Evolutionary conservation across 345 rosid species (phyloP).

Genomic region (Ceriops tagal): DNA sequence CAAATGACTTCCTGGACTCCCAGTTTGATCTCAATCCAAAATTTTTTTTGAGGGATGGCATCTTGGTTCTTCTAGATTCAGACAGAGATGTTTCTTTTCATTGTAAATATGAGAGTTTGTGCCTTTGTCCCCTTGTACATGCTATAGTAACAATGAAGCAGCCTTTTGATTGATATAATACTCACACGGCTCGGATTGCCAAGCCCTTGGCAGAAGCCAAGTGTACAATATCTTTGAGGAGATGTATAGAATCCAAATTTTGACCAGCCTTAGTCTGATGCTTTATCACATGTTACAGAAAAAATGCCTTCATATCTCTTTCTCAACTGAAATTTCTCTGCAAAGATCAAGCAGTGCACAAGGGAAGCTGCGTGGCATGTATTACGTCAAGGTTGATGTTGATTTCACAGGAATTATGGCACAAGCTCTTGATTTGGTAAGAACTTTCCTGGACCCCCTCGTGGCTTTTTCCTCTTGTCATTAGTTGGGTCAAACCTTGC

Average conservation of each 20-base stretch:
- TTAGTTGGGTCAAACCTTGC: no score
- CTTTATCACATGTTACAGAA: no score
- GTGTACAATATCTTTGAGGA: constrained; percentile 10
- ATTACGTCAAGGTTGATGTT: no score
- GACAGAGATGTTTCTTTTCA: constrained; percentile 42
- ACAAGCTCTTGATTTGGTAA: no score
- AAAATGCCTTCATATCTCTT: no score
- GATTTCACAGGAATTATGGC: no score
- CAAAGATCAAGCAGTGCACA: no score
- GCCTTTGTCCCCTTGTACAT: constrained; percentile 70
- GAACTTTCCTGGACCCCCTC: no score
- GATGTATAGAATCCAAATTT: constrained; percentile 6
- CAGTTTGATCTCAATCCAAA: constrained; percentile 33
- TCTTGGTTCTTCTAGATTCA: constrained; percentile 49
- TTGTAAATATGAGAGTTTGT: constrained; percentile 66
- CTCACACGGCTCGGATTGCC: constrained; percentile 13
- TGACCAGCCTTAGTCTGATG: no score
- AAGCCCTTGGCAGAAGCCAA: constrained; percentile 11
- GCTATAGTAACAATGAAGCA: constrained; percentile 51
- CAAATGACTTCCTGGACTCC: constrained; percentile 18
- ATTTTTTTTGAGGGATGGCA: constrained; percentile 67
- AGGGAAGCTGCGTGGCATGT: no score
- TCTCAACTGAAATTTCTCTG: no score
- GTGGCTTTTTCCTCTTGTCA: no score
- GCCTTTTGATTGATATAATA: constrained; percentile 36